phyloP scores from a whole-genome alignment of 1,139 yeast genomes.

The Candida anutae region DNA sequence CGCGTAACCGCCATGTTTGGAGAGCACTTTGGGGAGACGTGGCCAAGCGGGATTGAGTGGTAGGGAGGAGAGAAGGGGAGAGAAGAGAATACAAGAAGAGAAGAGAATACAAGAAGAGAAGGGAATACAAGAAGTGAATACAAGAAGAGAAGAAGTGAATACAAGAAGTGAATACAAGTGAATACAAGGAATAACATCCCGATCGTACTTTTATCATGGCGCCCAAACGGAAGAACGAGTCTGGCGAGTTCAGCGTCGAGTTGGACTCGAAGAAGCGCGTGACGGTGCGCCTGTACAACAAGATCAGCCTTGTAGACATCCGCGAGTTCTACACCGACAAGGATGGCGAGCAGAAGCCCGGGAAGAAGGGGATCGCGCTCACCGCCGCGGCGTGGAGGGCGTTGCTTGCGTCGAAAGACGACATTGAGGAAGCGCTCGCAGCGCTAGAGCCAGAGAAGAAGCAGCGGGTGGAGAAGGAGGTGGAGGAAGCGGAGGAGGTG shows the following conservation, averaged over 20 bases:
- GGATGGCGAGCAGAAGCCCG: conserved; percentile 59
- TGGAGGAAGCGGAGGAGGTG: too few species aligned
- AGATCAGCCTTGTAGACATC: conserved; percentile 61
- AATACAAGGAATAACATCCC: not conserved
- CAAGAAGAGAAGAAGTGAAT: not conserved
- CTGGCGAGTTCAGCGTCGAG: conserved; percentile 13
- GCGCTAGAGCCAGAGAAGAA: conserved; percentile 15
- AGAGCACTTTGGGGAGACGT: conserved; percentile 53
- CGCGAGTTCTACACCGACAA: conserved; percentile 71
- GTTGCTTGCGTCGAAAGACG: conserved; percentile 43
- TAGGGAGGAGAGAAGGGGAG: not conserved
- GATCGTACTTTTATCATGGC: conserved; percentile 8
- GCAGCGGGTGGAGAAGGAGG: conserved; percentile 1
- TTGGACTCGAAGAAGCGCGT: conserved; percentile 63
- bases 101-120: too few species aligned
- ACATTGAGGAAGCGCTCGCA: conserved; percentile 54
- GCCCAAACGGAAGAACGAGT: conserved; percentile 5
- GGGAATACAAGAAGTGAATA: too few species aligned
- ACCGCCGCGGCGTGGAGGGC: conserved; percentile 63
- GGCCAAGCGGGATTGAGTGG: conserved; percentile 58
- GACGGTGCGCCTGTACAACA: conserved; percentile 63
- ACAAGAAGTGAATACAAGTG: conserved; percentile 1
- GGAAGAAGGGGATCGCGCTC: conserved; percentile 77
- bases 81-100: too few species aligned
- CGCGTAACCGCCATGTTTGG: conserved; percentile 29